Conservation (phyloP, 2,329 filamentous ascomycete genomes). For the Aspergillus sp. region DNA sequence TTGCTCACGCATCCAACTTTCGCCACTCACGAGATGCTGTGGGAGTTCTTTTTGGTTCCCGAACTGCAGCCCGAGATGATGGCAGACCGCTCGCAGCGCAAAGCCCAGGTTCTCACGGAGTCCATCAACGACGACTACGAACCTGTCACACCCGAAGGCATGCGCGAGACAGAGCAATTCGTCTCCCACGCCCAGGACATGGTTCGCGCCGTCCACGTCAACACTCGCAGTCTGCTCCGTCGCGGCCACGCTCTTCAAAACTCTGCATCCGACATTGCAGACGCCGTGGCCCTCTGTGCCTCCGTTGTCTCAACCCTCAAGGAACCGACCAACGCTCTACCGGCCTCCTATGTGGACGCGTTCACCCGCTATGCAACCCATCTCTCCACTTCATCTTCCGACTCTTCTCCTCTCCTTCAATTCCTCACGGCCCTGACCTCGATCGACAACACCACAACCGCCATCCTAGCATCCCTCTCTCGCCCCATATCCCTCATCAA, state of each 20-base stretch:
- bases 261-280: slow-evolving; percentile 54
- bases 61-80: slow-evolving; percentile 90
- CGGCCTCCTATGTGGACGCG: slow-evolving; percentile 66
- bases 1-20: slow-evolving; percentile 89
- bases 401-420: slow-evolving; percentile 70
- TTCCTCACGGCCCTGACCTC: slow-evolving; percentile 78
- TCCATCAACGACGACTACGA: slow-evolving; percentile 86
- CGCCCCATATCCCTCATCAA: slow-evolving; percentile 77
- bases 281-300: slow-evolving; percentile 45
- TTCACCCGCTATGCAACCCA: slow-evolving; percentile 70
- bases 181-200: slow-evolving; percentile 88
- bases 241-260: slow-evolving; percentile 74
- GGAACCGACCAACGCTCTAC: slow-evolving; percentile 62
- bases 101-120: slow-evolving; percentile 79
- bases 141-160: slow-evolving; percentile 69
- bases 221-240: slow-evolving; percentile 78
- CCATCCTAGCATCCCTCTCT: slow-evolving; percentile 75
- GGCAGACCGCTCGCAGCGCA: slow-evolving; percentile 81
- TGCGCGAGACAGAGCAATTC: slow-evolving; percentile 89
- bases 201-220: slow-evolving; percentile 79
- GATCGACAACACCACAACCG: slow-evolving; percentile 80
- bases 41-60: slow-evolving; percentile 98
- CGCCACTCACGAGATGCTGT: slow-evolving; percentile 92
- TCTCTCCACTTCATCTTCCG: slow-evolving; percentile 61
- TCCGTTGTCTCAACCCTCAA: slow-evolving; percentile 55